These are phyloP conservation scores for Dryas integrifolia DNA, from an alignment of 331 rosid species.

Conservation along the genomic window DNA sequence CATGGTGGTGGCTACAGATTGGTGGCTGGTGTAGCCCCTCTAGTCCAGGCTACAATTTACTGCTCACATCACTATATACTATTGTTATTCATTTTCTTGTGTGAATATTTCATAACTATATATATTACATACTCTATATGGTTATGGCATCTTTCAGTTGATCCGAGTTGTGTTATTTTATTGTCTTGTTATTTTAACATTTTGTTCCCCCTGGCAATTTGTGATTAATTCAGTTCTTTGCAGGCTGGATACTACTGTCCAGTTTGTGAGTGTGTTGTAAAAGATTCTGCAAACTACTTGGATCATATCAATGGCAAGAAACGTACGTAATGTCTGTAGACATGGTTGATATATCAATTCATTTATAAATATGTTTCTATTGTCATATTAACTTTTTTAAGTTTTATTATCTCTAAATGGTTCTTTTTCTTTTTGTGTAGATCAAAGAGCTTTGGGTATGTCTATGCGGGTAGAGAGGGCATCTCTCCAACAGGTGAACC, in stretches of 20 bases:
- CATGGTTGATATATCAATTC: not conserved
- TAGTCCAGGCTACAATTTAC: not conserved
- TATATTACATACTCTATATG: not conserved
- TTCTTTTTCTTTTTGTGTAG: constrained; percentile 38
- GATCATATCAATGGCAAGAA: constrained; percentile 99
- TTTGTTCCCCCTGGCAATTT: constrained; percentile 10
- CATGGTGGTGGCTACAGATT: not conserved
- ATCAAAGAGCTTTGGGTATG: constrained; percentile 99
- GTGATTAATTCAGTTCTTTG: constrained; percentile 24
- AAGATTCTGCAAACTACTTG: constrained; percentile 95
- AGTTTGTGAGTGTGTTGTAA: constrained; percentile 96
- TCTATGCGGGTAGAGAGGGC: constrained; percentile 97
- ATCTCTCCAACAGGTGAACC: constrained; percentile 73
- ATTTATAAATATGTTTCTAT: not conserved
- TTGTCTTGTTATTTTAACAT: not conserved
- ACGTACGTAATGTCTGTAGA: constrained; percentile 51
- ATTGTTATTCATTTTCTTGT: not conserved
- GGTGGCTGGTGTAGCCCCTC: not conserved
- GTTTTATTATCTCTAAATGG: constrained; percentile 16
- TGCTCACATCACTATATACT: not conserved
- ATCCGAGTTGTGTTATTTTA: not conserved
- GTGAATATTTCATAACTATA: not conserved
- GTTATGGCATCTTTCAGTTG: not conserved
- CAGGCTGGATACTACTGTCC: constrained; percentile 97
- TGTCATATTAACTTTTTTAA: constrained; percentile 1